Conservation (phyloP, 805 yeast genomes). For the Ogataea kodamae region DNA sequence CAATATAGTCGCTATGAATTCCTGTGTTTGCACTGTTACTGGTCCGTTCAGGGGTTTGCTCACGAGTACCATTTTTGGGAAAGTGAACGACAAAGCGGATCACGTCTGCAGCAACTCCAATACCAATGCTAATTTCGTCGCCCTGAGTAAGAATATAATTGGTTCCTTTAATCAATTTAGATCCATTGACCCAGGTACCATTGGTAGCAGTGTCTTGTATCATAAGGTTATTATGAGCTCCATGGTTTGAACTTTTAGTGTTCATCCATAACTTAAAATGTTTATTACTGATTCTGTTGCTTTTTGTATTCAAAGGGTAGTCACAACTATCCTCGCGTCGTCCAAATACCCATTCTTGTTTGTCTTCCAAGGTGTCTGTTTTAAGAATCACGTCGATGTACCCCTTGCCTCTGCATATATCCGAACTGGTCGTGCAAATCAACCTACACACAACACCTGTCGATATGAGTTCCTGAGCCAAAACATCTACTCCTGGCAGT, state of each 20-base stretch:
- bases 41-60: conserved; percentile 12
- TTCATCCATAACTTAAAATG: conserved; percentile 72
- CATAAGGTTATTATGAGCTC: conserved; percentile 36
- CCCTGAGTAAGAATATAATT: conserved; percentile 86
- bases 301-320: conserved; percentile 52
- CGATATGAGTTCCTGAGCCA: conserved; percentile 26
- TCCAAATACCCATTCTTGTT: conserved; percentile 52
- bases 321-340: conserved; percentile 61
- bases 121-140: conserved; percentile 87
- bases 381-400: conserved; percentile 32
- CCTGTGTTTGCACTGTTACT: conserved; percentile 24
- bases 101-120: conserved; percentile 74
- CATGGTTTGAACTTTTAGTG: conserved; percentile 38
- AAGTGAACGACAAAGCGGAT: conserved; percentile 50
- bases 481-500: conserved; percentile 24
- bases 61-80: conserved; percentile 30
- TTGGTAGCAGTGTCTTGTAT: conserved; percentile 80
- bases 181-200: conserved; percentile 84
- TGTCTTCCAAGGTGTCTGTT: conserved; percentile 12
- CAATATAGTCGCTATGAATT: conserved; percentile 52
- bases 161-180: conserved; percentile 66
- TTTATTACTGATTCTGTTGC: conserved; percentile 66
- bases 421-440: conserved; percentile 31
- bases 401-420: conserved; percentile 21
- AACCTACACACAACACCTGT: conserved; percentile 36